Base-by-base conservation (phyloP, 2,329 filamentous ascomycete species). In the Penicillium sp. region DNA sequence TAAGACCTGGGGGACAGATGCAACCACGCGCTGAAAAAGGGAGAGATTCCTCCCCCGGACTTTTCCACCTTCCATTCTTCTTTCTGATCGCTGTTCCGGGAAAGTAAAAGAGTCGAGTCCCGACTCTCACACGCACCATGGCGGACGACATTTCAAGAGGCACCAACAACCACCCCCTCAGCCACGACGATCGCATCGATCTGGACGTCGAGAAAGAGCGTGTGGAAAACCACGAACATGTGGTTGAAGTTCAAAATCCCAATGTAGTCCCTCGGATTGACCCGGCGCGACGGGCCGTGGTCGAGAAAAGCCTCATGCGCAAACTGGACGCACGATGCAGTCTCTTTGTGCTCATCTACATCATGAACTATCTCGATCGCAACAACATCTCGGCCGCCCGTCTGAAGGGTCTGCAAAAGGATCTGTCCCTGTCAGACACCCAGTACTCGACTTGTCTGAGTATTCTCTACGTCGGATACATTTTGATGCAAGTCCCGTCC, bases 381-480 rank as follows among this genome's bases (percentile, higher is more conserved):
- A 70, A 71, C 56, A 71, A 71, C 43, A 67, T 72, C 27, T 66
- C 66, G 1, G 68, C 69, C 7, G 69, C 70, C 24, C 65, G 67
- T 36, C 54, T 72, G 24, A 67, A 67, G 28, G 69, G 70, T 35
- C 51, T 73, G 29, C 63, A 71, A 47, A 50, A 62, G 24, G 67
- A 72, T 50, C 57, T 75, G 0, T 40, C 55, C 27, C 67, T 72
- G 56, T 50, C 51, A 5, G 62, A 69, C 38, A 65, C 56, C 0
- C 50, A 69, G 29, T 76, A 73, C 48, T 55, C 55, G 64, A 28
- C 73, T 61, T 9, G 75, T 71, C 32, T 75, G 64, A 38, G 62
- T 67, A 46, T 76, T 70, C 53, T 62, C 25, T 75, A 75, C 39
- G 69, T 76, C 3, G 73, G 72, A 3, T 75, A 74, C 51, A 68